Base-by-base conservation (phyloP, 2,329 filamentous ascomycete genomes). In the Colletotrichum ledebouriae region DNA sequence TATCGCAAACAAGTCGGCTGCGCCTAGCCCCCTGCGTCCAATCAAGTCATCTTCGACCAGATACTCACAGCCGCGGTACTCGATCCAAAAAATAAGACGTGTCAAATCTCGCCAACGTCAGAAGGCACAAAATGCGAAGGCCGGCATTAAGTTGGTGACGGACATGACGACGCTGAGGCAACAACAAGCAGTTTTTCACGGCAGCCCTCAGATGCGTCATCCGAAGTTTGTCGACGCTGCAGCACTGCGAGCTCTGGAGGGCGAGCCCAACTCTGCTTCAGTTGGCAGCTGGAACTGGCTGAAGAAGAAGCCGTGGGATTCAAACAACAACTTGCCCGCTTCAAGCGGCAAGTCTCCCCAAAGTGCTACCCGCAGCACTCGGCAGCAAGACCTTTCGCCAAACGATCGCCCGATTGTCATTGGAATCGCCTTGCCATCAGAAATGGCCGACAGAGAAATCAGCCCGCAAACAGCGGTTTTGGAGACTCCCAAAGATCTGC, bases 341-440 rank as follows among this genome's bases (percentile, higher is more conserved):
- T 60, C 58, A 6, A 52, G 58, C 58, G 49, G 44, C 33, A 50
- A 44, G 37, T 68, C 65, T 20, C 75, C 76, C 13, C 75, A 74
- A 42, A 71, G 73, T 25, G 62, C 73, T 53, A 42, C 63, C 66
- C 69, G 74, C 69, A 71, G 73, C 69, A 60, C 75, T 73, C 2
- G 74, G 25, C 75, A 75, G 6, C 75, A 76, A 11, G 87, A 89
- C 69, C 82, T 92, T 4, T 92, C 91, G 13, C 91, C 91, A 0
- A 87, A 86, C 66, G 89, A 91, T 73, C 84, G 88, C n/a, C 89
- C 89, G 1, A 94, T 94, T 67, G 85, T 91, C 47, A 94, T 93
- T 71, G 91, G 91, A 12, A 88, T 94, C 58, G 85, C 87, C 13
- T 81, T 93, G 52, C 87, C 90, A 2, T 85, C 87, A 13, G 84